These are phyloP conservation scores for Colletotrichum incanum DNA, from an alignment of 2,329 filamentous ascomycete species.

Conservation along the genomic window DNA sequence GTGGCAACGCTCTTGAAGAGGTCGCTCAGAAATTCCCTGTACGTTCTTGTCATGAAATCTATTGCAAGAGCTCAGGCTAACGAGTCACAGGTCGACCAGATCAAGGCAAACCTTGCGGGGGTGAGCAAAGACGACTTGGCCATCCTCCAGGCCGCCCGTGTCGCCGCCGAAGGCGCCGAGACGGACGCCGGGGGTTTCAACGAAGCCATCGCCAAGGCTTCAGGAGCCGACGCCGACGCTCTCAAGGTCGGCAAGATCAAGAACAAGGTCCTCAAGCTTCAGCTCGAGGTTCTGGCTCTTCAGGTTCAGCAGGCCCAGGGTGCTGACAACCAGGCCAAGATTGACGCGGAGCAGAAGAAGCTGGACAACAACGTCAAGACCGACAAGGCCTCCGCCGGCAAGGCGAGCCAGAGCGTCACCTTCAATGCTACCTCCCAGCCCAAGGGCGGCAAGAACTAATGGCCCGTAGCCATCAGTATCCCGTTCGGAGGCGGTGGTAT, in stretches of 20 bases:
- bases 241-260: slow-evolving; percentile 71
- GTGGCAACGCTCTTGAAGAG: slow-evolving; percentile 68
- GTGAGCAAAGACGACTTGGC: slow-evolving; percentile 64
- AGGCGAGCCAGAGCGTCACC: slow-evolving; percentile 54
- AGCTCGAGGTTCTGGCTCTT: slow-evolving; percentile 66
- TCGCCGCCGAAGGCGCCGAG: slow-evolving; percentile 70
- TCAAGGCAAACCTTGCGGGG: slow-evolving; percentile 57
- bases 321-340: slow-evolving; percentile 58
- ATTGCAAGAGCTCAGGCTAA: neutral
- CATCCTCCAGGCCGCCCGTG: slow-evolving; percentile 65
- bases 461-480: no score
- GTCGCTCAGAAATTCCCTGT: slow-evolving; percentile 70
- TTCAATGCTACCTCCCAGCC: slow-evolving; percentile 50
- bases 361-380: slow-evolving; percentile 66
- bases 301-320: slow-evolving; percentile 68
- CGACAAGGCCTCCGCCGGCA: slow-evolving; percentile 54
- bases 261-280: slow-evolving; percentile 73
- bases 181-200: slow-evolving; percentile 64
- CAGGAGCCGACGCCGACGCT: slow-evolving; percentile 58
- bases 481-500: neutral
- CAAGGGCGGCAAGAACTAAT: neutral
- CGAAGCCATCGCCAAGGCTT: slow-evolving; percentile 65
- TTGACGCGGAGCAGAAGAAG: slow-evolving; percentile 65
- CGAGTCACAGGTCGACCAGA: slow-evolving; percentile 25
- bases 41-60: slow-evolving; percentile 38